Evolutionary conservation across 2,329 filamentous ascomycete genomes (phyloP).

Genomic region (Talaromyces atroroseus): DNA sequence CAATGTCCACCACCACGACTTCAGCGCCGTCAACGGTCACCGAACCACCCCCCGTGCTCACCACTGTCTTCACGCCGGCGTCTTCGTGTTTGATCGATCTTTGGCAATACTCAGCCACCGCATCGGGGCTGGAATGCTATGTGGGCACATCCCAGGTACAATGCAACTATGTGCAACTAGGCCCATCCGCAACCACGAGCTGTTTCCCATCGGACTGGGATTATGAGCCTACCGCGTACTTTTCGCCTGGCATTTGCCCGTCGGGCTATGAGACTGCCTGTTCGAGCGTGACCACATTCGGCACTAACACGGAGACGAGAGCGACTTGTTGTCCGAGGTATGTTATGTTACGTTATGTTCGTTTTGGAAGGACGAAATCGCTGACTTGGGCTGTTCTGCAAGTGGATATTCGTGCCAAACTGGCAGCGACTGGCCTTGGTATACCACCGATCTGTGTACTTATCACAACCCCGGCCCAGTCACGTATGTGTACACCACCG

Average conservation of each 20-base stretch:
- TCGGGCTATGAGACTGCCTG: background rate
- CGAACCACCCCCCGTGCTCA: background rate
- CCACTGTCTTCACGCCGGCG: conserved; percentile 7
- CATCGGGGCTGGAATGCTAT: background rate
- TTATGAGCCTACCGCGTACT: background rate
- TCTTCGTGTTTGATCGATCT: conserved; percentile 6
- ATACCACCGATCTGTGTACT: conserved; percentile 9
- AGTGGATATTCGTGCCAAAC: conserved; percentile 5
- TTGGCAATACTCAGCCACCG: background rate
- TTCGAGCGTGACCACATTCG: background rate
- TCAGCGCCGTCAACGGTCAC: background rate
- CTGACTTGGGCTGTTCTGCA: background rate
- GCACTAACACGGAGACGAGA: conserved; percentile 3
- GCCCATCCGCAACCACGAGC: background rate
- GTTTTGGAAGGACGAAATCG: too few species aligned
- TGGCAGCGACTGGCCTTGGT: conserved; percentile 3
- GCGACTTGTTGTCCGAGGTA: conserved; percentile 11
- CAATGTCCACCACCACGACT: background rate
- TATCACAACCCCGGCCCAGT: background rate
- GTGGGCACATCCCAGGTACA: background rate
- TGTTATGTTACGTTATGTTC: too few species aligned
- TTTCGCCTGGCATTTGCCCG: conserved; percentile 6
- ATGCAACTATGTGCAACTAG: conserved; percentile 8
- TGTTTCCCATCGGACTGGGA: background rate
- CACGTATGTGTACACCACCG: conserved; percentile 1